Base-by-base conservation (phyloP, 164 flowering plant genomes). In the Cinnamomum micranthum region DNA sequence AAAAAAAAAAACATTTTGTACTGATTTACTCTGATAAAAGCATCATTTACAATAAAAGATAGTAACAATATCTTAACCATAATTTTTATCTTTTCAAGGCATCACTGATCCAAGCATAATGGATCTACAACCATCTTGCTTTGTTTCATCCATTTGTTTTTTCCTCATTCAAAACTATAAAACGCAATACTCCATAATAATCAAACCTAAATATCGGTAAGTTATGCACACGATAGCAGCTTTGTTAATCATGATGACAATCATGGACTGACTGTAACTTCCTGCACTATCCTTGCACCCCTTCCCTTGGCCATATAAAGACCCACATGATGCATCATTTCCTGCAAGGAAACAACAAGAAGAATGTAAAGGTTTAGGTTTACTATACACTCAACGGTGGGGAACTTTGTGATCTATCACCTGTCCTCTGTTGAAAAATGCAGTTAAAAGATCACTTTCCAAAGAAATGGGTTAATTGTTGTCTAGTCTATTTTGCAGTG, bases 321-420 rank as follows among this genome's bases (percentile, higher is more conserved):
- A 23, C 94, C 94, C 17, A 91, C 73, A 72, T 91, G 92, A 80
- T 90, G 96, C 94, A 87, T 90, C 69, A 88, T 67, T 69, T 86
- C 91, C 92, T 88, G 81, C 79, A 14, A 23, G 6, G 58, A 73
- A 60, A 50, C 69, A 15, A 67, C 15, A 14, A 35, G 17, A 73
- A 20, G 20, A 41, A 5, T 17, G 66, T 41, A n/a, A 33, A 55
- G 60, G 19, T n/a, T n/a, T n/a, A n/a, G n/a, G 17, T 55, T 55
- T 55, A 55, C 20, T 55, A 7, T 41, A 41, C 47, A 41, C 47
- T 41, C 11, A 41, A 6, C 10, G 20, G 60, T 6, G 13, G 60
- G n/a, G 2, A 15, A 17, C 17, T 19, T 55, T 14, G 59, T 55
- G 59, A 55, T 55, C n/a, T 19, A 52, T 52, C 17, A 13, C 2